These are phyloP conservation scores for Pyrus communis DNA, from an alignment of 306 rosid species.

Conservation along the genomic window DNA sequence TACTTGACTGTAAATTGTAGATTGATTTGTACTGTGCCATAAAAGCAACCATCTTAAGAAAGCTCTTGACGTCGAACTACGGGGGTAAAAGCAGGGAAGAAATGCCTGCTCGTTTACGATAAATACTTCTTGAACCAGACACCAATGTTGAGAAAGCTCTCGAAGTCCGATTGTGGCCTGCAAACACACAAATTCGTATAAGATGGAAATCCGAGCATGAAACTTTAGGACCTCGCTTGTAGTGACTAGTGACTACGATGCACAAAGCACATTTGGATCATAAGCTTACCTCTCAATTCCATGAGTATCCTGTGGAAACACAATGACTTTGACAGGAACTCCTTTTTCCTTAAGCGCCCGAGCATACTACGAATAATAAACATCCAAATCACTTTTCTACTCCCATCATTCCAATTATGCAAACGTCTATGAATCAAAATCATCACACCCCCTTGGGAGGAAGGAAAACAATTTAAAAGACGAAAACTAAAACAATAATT, in stretches of 20 bases:
- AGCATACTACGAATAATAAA: conserved; percentile 54
- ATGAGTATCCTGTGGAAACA: conserved; percentile 81
- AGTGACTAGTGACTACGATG: not conserved
- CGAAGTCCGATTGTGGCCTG: conserved; percentile 93
- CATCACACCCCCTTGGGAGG: not conserved
- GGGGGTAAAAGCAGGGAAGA: not conserved
- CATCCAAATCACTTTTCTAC: conserved; percentile 1
- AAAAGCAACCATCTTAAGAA: conserved; percentile 48
- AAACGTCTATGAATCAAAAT: not conserved
- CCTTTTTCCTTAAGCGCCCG: conserved; percentile 80
- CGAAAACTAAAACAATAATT: not conserved
- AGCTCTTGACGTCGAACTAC: conserved; percentile 39
- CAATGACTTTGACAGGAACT: conserved; percentile 48
- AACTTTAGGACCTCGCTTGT: not conserved
- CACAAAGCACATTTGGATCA: not conserved
- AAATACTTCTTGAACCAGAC: conserved; percentile 77
- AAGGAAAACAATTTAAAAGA: not conserved
- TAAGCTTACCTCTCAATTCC: conserved; percentile 60
- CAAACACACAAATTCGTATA: not conserved
- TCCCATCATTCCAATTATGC: not conserved
- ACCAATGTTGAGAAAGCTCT: conserved; percentile 78
- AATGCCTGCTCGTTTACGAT: conserved; percentile 38
- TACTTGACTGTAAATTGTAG: not conserved
- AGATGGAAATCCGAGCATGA: not conserved
- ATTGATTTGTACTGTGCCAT: not conserved